Evolutionary conservation across 352 stramenopile species (phyloP).

Genomic region (Labyrinthula sp.): DNA sequence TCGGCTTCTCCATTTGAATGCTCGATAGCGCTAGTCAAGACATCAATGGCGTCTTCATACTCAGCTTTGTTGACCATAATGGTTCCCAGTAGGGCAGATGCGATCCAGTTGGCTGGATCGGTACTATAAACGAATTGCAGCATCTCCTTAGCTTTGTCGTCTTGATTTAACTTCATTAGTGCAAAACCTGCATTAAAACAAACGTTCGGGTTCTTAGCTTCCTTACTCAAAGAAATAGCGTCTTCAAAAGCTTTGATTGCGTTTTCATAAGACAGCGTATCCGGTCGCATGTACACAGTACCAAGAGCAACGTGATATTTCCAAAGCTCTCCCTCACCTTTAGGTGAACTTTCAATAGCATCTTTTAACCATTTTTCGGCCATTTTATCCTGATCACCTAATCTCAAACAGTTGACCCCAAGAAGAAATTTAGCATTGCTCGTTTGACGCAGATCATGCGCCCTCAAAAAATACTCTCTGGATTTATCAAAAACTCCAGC

Average conservation of each 20-base stretch:
- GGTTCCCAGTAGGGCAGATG: slow-evolving; percentile 20
- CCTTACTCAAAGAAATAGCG: slow-evolving; percentile 1
- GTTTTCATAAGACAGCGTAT: slow-evolving; percentile 1
- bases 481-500: slow-evolving; percentile 5
- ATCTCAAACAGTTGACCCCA: slow-evolving; percentile 13
- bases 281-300: slow-evolving; percentile 5
- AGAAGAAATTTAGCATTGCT: slow-evolving; percentile 9
- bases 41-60: slow-evolving; percentile 7
- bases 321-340: too few relatives aligned
- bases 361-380: slow-evolving; percentile 1
- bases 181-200: slow-evolving; percentile 24
- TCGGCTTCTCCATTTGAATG: background rate
- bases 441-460: slow-evolving; percentile 5
- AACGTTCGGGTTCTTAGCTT: slow-evolving; percentile 1
- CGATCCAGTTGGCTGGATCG: slow-evolving; percentile 21
- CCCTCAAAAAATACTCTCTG: slow-evolving; percentile 11
- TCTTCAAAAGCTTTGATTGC: slow-evolving; percentile 6
- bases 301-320: slow-evolving; percentile 10
- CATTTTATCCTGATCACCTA: slow-evolving; percentile 16
- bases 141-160: slow-evolving; percentile 1
- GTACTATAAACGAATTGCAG: slow-evolving; percentile 8
- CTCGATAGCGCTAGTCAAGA: slow-evolving; percentile 1
- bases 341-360: background rate
- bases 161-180: slow-evolving; percentile 19
- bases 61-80: slow-evolving; percentile 10